Evolutionary conservation across 768 basidiomycete species (phyloP).

Genomic region (Pisolithus tinctorius): DNA sequence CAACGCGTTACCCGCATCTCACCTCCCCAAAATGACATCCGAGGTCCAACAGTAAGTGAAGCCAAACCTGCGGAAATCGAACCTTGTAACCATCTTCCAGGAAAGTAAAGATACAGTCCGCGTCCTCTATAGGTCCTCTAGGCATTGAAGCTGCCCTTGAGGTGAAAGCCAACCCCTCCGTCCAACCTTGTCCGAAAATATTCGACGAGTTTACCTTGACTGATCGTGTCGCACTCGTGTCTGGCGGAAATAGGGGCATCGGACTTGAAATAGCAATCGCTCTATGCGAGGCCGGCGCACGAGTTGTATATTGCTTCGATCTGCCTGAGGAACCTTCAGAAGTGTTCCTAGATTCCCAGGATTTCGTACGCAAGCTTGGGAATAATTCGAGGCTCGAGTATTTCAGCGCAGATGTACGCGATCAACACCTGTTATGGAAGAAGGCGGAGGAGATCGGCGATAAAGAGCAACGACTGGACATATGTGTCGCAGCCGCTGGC

Average conservation of each 20-base stretch:
- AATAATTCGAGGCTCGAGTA: conserved; percentile 50
- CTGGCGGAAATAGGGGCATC: conserved; percentile 61
- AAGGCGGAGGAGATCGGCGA: conserved; percentile 54
- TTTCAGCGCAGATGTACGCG: conserved; percentile 54
- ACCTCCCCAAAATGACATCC: background rate
- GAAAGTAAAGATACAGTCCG: conserved; percentile 29
- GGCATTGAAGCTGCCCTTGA: conserved; percentile 55
- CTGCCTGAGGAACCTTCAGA: conserved; percentile 47
- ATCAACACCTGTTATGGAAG: conserved; percentile 56
- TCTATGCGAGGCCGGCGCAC: conserved; percentile 65
- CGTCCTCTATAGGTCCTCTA: conserved; percentile 52
- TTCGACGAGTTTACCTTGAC: conserved; percentile 53
- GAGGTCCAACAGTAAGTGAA: background rate
- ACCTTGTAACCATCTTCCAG: background rate
- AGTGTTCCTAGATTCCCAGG: conserved; percentile 50
- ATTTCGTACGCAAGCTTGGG: conserved; percentile 43
- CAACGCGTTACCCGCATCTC: no score
- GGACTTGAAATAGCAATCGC: conserved; percentile 79
- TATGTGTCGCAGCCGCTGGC: conserved; percentile 75
- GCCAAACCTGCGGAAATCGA: background rate
- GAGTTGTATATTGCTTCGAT: conserved; percentile 64
- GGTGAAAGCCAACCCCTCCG: conserved; percentile 30
- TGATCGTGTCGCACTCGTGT: conserved; percentile 54
- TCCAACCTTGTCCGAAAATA: conserved; percentile 39
- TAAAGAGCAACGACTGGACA: conserved; percentile 63